phyloP scores from a whole-genome alignment of 805 yeast species.

The Wickerhamomyces tratensis region DNA sequence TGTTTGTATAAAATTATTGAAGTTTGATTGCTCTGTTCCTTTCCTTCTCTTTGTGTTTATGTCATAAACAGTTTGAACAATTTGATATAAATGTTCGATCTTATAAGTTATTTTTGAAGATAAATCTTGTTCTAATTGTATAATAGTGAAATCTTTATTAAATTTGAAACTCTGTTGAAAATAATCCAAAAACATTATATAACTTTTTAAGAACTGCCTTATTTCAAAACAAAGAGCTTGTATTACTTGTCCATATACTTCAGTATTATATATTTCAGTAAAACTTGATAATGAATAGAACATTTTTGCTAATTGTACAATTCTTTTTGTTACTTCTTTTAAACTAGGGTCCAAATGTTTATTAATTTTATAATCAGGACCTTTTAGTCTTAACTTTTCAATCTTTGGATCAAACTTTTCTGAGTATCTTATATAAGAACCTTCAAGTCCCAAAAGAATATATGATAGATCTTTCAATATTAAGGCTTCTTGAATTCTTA shows the following conservation, averaged over 20 bases:
- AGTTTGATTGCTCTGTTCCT: conserved; percentile 23
- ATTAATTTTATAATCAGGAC: conserved; percentile 71
- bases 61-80: conserved; percentile 40
- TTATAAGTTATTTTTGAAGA: conserved; percentile 26
- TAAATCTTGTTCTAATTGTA: conserved; percentile 44
- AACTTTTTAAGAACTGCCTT: conserved; percentile 30
- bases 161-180: conserved; percentile 45
- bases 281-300: conserved; percentile 51
- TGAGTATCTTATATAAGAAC: conserved; percentile 62
- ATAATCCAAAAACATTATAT: conserved; percentile 23
- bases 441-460: conserved; percentile 68
- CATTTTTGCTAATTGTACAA: conserved; percentile 54
- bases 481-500: conserved; percentile 60
- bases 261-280: conserved; percentile 45
- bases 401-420: conserved; percentile 43
- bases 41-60: conserved; percentile 31
- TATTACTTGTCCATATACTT: conserved; percentile 56
- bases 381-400: conserved; percentile 35
- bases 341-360: conserved; percentile 65
- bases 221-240: conserved; percentile 65
- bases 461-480: conserved; percentile 61
- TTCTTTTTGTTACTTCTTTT: conserved; percentile 54
- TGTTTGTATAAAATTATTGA: conserved; percentile 32
- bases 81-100: conserved; percentile 47
- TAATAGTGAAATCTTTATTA: conserved; percentile 45